These are phyloP conservation scores for Fraxinus anomala DNA, from an alignment of 257 asterid genomes.

Conservation along the genomic window DNA sequence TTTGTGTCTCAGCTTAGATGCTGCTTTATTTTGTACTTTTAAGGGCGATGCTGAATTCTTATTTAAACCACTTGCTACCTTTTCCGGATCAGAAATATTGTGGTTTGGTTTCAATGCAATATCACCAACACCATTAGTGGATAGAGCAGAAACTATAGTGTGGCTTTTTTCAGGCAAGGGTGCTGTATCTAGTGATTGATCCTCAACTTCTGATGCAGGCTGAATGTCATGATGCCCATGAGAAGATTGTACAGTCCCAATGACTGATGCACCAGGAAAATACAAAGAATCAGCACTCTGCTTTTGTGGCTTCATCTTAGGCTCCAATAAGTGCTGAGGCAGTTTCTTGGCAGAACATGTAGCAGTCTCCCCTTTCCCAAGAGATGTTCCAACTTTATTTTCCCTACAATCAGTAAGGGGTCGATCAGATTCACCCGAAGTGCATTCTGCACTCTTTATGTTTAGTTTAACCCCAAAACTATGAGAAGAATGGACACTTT, in stretches of 20 bases:
- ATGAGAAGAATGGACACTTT: not conserved
- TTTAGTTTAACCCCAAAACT: not conserved
- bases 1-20: slow-evolving; percentile 61
- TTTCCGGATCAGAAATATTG: slow-evolving; percentile 29
- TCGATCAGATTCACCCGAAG: slow-evolving; percentile 26
- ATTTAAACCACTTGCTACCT: slow-evolving; percentile 32
- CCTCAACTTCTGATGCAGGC: slow-evolving; percentile 35
- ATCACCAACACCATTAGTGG: slow-evolving; percentile 27
- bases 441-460: slow-evolving; percentile 23
- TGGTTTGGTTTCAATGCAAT: slow-evolving; percentile 29
- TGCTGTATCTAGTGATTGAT: slow-evolving; percentile 23
- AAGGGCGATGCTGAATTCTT: slow-evolving; percentile 38
- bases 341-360: slow-evolving; percentile 19
- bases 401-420: slow-evolving; percentile 22
- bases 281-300: slow-evolving; percentile 31
- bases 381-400: slow-evolving; percentile 21
- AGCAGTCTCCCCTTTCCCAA: slow-evolving; percentile 22
- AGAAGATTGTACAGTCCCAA: slow-evolving; percentile 25
- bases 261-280: slow-evolving; percentile 14
- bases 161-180: slow-evolving; percentile 37
- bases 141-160: slow-evolving; percentile 25
- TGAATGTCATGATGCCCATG: slow-evolving; percentile 23
- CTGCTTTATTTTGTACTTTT: slow-evolving; percentile 44
- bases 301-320: slow-evolving; percentile 22
- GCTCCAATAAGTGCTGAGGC: slow-evolving; percentile 31